Base-by-base conservation (phyloP, 257 asterid species). In the Solanum arcanum region DNA sequence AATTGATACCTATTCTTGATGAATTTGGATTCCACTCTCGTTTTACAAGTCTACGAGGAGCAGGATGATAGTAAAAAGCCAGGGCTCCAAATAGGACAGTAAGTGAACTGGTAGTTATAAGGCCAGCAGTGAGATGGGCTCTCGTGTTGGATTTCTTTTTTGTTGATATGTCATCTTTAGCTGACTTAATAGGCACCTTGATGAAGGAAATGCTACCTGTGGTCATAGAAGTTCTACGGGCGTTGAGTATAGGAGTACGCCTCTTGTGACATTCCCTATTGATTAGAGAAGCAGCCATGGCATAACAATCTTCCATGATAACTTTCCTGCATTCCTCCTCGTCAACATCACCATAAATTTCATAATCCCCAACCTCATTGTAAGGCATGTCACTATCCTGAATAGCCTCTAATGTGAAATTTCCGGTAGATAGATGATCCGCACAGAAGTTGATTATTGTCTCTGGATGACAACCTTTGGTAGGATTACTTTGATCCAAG, bases 241-340 rank as follows among this genome's bases (percentile, higher is more conserved):
- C 87, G 46, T 83, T 87, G 46, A 86, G 77, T 35, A 87, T 27
- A 47, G 89, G 89, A 10, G 77, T 27, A 31, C 85, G 74, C 72
- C 70, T 87, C 87, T 70, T 87, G n/a, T 8, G 41, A 56, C 89
- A 87, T 39, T 23, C 15, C 29, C 59, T 70, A 47, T 47, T 56
- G 46, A 27, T 44, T 39, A 46, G 29, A 18, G 44, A 25, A 46
- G 84, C 87, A 70, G 64, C 64, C 41, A 70, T 16, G 70, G 87
- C 84, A 52, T 13, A 37, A 20, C 89, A 87, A 73, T 87, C 89
- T 23, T 83, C 31, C 27, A 47, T 35, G 29, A 86, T 10, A 72
- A 47, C 25, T 12, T 9, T 70, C 72, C 27, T 83, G 78, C 89
- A 87, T 12, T n/a, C 41, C 29, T 81, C 89, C 69, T 87, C 86